A percentile compares a stretch with the other conserved stretches of the same genome.
Conservation (phyloP, 495 filamentous ascomycete species). For the Sporormia fimetaria region DNA sequence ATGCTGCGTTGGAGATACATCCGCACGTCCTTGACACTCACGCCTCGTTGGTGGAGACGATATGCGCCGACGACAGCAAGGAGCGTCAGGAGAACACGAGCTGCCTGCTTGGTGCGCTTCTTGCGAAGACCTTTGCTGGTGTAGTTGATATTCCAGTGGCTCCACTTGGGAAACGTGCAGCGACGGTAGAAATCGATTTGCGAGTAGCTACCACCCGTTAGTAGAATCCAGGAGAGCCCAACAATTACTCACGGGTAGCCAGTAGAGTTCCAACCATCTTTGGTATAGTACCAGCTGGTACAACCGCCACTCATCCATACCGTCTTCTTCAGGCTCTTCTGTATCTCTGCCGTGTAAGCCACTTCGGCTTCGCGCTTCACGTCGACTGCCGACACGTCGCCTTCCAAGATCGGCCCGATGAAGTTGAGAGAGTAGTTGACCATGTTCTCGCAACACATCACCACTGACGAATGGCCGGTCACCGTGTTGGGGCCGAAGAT, state of each 20-base stretch:
- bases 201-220: slow-evolving; percentile 13
- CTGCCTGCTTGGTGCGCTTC: neutral
- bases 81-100: slow-evolving; percentile 4
- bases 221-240: neutral
- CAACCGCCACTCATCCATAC: slow-evolving; percentile 45
- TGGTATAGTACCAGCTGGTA: slow-evolving; percentile 46
- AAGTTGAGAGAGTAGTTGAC: slow-evolving; percentile 42
- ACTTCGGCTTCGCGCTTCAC: slow-evolving; percentile 44
- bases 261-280: slow-evolving; percentile 48
- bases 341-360: slow-evolving; percentile 43
- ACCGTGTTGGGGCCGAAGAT: slow-evolving; percentile 55
- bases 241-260: slow-evolving; percentile 43
- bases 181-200: slow-evolving; percentile 23
- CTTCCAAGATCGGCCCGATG: slow-evolving; percentile 41
- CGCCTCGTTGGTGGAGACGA: slow-evolving; percentile 2
- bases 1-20: neutral
- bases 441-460: slow-evolving; percentile 50
- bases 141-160: slow-evolving; percentile 43
- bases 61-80: slow-evolving; percentile 8
- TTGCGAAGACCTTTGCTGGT: slow-evolving; percentile 29
- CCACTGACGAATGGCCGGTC: slow-evolving; percentile 52
- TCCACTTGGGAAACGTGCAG: slow-evolving; percentile 47
- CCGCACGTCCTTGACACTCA: slow-evolving; percentile 10
- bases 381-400: slow-evolving; percentile 33
- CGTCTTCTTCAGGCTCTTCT: slow-evolving; percentile 42